These are phyloP conservation scores for Phytophthora nicotianae DNA, from an alignment of 352 stramenopile species.

Conservation along the genomic window DNA sequence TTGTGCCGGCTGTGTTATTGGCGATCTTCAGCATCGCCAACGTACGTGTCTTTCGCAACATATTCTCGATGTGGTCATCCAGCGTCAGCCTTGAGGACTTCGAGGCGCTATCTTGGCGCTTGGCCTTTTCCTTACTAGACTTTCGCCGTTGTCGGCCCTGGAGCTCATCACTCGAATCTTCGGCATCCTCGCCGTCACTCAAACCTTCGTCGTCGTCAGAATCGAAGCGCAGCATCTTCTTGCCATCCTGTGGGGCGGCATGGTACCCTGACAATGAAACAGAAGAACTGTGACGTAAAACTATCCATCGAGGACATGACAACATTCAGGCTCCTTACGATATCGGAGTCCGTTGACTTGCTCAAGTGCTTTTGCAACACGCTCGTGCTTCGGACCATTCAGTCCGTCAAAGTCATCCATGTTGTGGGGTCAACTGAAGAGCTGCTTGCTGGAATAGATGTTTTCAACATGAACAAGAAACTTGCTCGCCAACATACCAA, in stretches of 20 bases:
- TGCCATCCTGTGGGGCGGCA: slow-evolving; percentile 37
- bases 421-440: neutral
- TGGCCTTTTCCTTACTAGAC: slow-evolving; percentile 9
- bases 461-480: neutral
- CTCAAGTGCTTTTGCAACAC: slow-evolving; percentile 65
- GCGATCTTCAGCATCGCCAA: slow-evolving; percentile 75
- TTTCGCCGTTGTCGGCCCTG: slow-evolving; percentile 9
- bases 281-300: neutral
- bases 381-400: slow-evolving; percentile 52
- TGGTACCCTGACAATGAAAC: slow-evolving; percentile 52
- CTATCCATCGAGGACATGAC: neutral
- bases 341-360: slow-evolving; percentile 76
- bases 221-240: slow-evolving; percentile 51
- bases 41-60: slow-evolving; percentile 66
- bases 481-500: slow-evolving; percentile 1
- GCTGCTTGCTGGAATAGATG: neutral
- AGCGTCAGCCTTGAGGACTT: slow-evolving; percentile 37
- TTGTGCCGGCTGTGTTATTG: slow-evolving; percentile 70
- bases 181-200: slow-evolving; percentile 10
- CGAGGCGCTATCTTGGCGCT: neutral
- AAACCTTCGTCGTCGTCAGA: slow-evolving; percentile 47
- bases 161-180: slow-evolving; percentile 7
- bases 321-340: slow-evolving; percentile 35
- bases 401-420: slow-evolving; percentile 33
- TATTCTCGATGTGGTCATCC: slow-evolving; percentile 73